phyloP scores from a whole-genome alignment of 2,329 filamentous ascomycete species.

The Annulohypoxylon truncatum region DNA sequence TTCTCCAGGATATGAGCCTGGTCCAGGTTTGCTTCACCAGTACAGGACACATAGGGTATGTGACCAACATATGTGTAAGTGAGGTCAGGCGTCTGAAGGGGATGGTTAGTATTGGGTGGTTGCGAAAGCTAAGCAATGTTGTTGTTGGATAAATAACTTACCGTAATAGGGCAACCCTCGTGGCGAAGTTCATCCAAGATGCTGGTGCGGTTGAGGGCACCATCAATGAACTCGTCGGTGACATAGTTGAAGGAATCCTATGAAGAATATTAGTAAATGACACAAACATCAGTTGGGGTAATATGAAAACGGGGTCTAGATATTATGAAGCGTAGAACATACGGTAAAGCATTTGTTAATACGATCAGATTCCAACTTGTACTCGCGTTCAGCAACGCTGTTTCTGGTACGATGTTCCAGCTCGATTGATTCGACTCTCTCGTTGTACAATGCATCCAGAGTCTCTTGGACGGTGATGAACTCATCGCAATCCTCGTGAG shows the following conservation, averaged over 20 bases:
- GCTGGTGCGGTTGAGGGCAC: slow-evolving; percentile 44
- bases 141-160: slow-evolving; percentile 40
- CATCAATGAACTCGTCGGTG: slow-evolving; percentile 48
- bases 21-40: slow-evolving; percentile 49
- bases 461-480: slow-evolving; percentile 63
- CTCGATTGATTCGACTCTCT: slow-evolving; percentile 45
- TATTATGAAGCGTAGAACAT: slow-evolving; percentile 49
- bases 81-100: slow-evolving; percentile 43
- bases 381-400: slow-evolving; percentile 49
- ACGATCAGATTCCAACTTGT: slow-evolving; percentile 51
- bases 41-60: slow-evolving; percentile 48
- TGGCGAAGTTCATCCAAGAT: slow-evolving; percentile 46
- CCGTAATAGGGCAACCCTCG: slow-evolving; percentile 44
- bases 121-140: not conserved
- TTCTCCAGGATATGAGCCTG: slow-evolving; percentile 50
- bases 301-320: slow-evolving; percentile 25
- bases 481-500: slow-evolving; percentile 65
- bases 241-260: slow-evolving; percentile 47
- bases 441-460: slow-evolving; percentile 59
- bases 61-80: slow-evolving; percentile 45
- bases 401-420: slow-evolving; percentile 51
- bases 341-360: slow-evolving; percentile 57
- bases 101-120: slow-evolving; percentile 31
- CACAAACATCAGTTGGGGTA: slow-evolving; percentile 6
- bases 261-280: slow-evolving; percentile 35